Evolutionary conservation across 1,284 basidiomycete species (phyloP).

Genomic region (Naganishia cerealis): DNA sequence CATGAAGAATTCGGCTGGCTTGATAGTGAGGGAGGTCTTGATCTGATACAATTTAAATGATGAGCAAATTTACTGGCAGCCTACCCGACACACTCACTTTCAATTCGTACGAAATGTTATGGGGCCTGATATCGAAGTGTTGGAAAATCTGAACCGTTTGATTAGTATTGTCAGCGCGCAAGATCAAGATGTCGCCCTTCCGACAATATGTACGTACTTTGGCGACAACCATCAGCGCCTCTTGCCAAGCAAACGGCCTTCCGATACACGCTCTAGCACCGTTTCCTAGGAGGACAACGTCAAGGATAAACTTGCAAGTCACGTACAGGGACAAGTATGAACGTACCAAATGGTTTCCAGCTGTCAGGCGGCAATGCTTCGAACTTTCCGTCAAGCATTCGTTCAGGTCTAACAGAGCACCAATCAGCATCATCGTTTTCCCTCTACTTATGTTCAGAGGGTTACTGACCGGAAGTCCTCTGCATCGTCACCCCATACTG

Average conservation of each 20-base stretch:
- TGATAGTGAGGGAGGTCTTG: slow-evolving; percentile 59
- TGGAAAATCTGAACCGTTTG: slow-evolving; percentile 48
- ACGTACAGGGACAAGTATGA: background rate
- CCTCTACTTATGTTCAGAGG: background rate
- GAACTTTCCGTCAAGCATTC: slow-evolving; percentile 59
- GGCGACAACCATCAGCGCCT: slow-evolving; percentile 56
- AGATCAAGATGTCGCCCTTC: too few species aligned
- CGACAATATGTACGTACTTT: slow-evolving; percentile 29
- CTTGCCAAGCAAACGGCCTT: slow-evolving; percentile 59
- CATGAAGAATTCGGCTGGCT: slow-evolving; percentile 57
- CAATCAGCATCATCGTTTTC: slow-evolving; percentile 41
- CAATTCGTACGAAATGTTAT: slow-evolving; percentile 57
- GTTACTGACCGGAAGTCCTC: slow-evolving; percentile 41
- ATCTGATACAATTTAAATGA: slow-evolving; percentile 39
- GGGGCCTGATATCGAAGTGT: slow-evolving; percentile 57
- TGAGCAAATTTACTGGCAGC: background rate
- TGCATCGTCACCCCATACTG: slow-evolving; percentile 60
- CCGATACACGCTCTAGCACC: slow-evolving; percentile 49
- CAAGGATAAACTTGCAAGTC: background rate
- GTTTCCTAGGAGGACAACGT: slow-evolving; percentile 38
- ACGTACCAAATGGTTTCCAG: slow-evolving; percentile 58
- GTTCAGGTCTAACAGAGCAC: slow-evolving; percentile 47
- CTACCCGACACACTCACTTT: slow-evolving; percentile 15
- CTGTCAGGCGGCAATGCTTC: slow-evolving; percentile 50
- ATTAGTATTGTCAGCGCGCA: background rate